Evolutionary conservation across 2,329 filamentous ascomycete species (phyloP).

Genomic region (Hymenoscyphus fructigenus): DNA sequence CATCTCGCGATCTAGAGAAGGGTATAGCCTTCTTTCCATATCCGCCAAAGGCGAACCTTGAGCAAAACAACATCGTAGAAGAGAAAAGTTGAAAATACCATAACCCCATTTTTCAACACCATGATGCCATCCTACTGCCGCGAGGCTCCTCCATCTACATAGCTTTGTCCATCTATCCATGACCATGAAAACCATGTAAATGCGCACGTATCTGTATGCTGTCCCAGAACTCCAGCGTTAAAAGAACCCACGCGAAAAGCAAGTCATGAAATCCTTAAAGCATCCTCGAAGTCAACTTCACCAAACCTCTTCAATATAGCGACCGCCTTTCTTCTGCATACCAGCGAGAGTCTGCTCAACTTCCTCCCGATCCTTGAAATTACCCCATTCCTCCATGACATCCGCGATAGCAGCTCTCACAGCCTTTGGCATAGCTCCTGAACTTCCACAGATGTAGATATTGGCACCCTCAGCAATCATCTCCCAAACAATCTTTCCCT

Average conservation of each 20-base stretch:
- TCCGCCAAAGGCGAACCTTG: neutral
- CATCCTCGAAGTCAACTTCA: conserved; percentile 34
- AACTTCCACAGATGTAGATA: conserved; percentile 57
- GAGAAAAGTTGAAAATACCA: neutral
- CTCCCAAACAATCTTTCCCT: conserved; percentile 41
- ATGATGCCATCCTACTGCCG: neutral
- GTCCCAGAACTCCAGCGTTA: neutral
- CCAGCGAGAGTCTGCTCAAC: conserved; percentile 55
- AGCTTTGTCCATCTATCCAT: neutral
- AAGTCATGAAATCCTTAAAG: neutral
- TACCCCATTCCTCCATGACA: conserved; percentile 45
- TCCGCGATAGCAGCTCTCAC: conserved; percentile 67
- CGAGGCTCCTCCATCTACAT: neutral
- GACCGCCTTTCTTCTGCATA: conserved; percentile 62
- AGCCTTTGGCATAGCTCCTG: conserved; percentile 69
- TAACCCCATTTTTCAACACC: neutral
- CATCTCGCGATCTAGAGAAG: neutral
- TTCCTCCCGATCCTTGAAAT: conserved; percentile 40
- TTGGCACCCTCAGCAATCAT: conserved; percentile 53
- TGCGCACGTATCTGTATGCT: neutral
- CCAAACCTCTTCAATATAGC: conserved; percentile 72
- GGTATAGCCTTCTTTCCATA: neutral
- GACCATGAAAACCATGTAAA: neutral
- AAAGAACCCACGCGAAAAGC: neutral
- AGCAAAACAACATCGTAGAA: neutral